Percentiles rank a stretch among this genome's conserved stretches.
These are phyloP conservation scores for Podochytrium sp. DNA, from an alignment of 192 early-diverging fungal species.

Conservation along the genomic window DNA sequence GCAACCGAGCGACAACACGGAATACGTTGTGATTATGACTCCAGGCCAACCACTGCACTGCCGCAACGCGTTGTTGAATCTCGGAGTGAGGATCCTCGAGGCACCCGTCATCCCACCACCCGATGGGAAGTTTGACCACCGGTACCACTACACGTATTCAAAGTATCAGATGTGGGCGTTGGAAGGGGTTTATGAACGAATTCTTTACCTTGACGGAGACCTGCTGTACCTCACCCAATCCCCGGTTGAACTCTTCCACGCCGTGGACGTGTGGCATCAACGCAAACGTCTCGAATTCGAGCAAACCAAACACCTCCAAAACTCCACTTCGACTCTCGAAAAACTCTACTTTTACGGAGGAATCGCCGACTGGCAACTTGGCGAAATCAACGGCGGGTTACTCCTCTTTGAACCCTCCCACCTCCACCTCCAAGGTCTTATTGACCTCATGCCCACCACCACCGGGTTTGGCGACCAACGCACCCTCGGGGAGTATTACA, in stretches of 20 bases:
- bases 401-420: background rate
- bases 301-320: background rate
- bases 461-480: constrained; percentile 11
- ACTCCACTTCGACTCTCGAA: background rate
- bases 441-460: background rate
- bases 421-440: background rate
- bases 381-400: background rate
- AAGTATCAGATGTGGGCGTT: constrained; percentile 18
- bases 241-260: background rate
- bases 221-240: background rate
- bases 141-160: background rate
- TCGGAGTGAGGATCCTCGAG: background rate
- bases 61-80: background rate
- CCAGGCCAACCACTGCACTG: background rate
- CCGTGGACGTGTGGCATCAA: background rate
- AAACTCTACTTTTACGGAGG: background rate
- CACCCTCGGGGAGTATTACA: background rate
- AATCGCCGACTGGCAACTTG: background rate
- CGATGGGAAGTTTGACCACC: background rate
- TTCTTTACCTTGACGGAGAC: constrained; percentile 7
- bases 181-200: background rate
- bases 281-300: background rate
- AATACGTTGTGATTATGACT: constrained; percentile 23
- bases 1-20: constrained; percentile 11
- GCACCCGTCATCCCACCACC: background rate